Conservation (phyloP, 2,329 filamentous ascomycete genomes). For the Fusarium hostae region DNA sequence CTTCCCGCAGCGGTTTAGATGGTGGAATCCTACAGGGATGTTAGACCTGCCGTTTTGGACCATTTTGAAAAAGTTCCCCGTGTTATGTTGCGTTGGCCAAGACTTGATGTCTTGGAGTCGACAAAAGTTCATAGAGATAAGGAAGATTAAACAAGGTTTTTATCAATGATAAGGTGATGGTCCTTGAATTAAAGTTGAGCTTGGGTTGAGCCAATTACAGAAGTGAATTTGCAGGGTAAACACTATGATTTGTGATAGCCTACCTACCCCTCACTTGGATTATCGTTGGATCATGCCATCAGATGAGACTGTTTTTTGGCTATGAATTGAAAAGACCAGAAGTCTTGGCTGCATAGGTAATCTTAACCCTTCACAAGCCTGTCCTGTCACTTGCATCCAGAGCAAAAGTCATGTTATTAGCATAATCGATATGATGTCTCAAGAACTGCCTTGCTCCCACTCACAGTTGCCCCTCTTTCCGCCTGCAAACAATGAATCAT, state of each 20-base stretch:
- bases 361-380: too few species aligned
- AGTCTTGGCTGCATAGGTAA: too few species aligned
- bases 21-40: neutral
- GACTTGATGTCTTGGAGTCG: conserved; percentile 7
- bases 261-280: fast-evolving
- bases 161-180: neutral
- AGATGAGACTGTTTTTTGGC: too few species aligned
- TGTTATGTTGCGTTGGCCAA: conserved; percentile 37
- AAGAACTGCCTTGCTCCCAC: too few species aligned
- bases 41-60: conserved; percentile 33
- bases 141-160: neutral
- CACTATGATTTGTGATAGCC: fast-evolving
- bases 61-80: conserved; percentile 29
- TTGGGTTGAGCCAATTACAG: neutral
- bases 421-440: too few species aligned
- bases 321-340: too few species aligned
- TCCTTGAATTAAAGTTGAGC: fast-evolving
- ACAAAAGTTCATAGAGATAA: conserved; percentile 32
- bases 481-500: too few species aligned
- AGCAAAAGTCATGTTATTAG: too few species aligned
- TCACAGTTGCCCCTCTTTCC: too few species aligned
- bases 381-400: too few species aligned
- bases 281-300: too few species aligned
- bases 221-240: too few species aligned
- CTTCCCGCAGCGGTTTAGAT: conserved; percentile 37